Evolutionary conservation across 1,284 basidiomycete genomes (phyloP).

Genomic region (Tylopilus sp.): DNA sequence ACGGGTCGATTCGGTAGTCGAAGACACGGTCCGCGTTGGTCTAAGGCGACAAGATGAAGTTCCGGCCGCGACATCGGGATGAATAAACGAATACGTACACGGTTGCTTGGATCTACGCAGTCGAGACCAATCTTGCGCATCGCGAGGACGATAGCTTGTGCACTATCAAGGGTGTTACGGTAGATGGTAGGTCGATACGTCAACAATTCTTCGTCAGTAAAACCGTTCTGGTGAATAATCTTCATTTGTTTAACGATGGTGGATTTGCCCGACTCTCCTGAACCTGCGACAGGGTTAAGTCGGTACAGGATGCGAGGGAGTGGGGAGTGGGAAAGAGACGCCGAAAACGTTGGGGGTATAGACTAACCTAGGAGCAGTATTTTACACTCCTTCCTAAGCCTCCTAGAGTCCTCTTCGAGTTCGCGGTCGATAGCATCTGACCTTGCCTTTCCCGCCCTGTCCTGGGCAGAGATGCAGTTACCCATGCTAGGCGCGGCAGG

Average conservation of each 20-base stretch:
- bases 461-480: constrained; percentile 58
- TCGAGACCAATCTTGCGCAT: constrained; percentile 89
- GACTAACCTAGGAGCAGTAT: constrained; percentile 83
- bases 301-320: neutral
- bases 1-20: constrained; percentile 47
- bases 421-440: constrained; percentile 71
- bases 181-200: constrained; percentile 81
- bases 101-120: constrained; percentile 73
- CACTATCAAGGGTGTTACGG: constrained; percentile 84
- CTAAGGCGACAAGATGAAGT: constrained; percentile 28
- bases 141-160: constrained; percentile 85
- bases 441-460: constrained; percentile 59
- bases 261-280: constrained; percentile 84
- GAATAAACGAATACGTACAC: constrained; percentile 35
- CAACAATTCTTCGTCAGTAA: constrained; percentile 76
- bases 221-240: constrained; percentile 96
- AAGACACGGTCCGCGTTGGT: constrained; percentile 59
- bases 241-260: constrained; percentile 99
- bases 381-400: constrained; percentile 90
- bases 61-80: neutral
- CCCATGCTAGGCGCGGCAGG: constrained; percentile 45
- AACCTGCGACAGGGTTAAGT: constrained; percentile 35
- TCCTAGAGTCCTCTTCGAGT: constrained; percentile 68
- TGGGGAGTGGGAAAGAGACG: constrained; percentile 9
- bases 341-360: constrained; percentile 3